Evolutionary conservation across 345 rosid genomes (phyloP).

Genomic region (Microcos paniculata): DNA sequence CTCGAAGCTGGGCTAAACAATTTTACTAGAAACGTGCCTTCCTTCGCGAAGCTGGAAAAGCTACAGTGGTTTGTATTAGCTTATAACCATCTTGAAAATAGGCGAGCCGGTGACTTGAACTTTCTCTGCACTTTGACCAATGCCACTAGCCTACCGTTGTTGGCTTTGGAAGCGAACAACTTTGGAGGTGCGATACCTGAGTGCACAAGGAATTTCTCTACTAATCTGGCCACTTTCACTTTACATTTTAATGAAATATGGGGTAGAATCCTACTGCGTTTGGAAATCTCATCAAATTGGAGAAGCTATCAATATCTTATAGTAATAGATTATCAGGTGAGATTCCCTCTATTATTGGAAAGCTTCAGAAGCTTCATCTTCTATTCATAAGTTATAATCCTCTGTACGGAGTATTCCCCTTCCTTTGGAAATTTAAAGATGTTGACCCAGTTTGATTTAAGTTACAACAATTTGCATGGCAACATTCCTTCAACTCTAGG

Average conservation of each 20-base stretch:
- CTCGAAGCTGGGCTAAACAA: background rate
- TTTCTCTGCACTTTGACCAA: slow-evolving; percentile 2
- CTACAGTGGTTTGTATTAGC: background rate
- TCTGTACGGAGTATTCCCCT: slow-evolving; percentile 15
- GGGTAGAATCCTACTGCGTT: slow-evolving; percentile 6
- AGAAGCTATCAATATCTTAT: fast-evolving
- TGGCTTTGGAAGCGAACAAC: background rate
- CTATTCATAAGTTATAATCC: background rate
- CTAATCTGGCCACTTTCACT: background rate
- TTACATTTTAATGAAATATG: background rate
- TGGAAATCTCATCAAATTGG: slow-evolving; percentile 23
- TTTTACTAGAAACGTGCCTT: slow-evolving; percentile 1
- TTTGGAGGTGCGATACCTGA: background rate
- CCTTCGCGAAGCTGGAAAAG: background rate
- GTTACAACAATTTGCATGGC: background rate
- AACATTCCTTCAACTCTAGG: background rate
- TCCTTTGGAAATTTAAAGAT: slow-evolving; percentile 12
- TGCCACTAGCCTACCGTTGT: background rate
- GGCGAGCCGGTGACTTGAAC: background rate
- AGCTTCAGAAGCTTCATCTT: background rate
- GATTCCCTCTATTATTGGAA: slow-evolving; percentile 11
- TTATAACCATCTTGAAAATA: background rate
- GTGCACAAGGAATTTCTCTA: background rate
- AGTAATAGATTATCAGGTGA: background rate
- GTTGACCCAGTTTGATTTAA: background rate